Conservation (phyloP, 306 rosid genomes). For the Quercus alba region DNA sequence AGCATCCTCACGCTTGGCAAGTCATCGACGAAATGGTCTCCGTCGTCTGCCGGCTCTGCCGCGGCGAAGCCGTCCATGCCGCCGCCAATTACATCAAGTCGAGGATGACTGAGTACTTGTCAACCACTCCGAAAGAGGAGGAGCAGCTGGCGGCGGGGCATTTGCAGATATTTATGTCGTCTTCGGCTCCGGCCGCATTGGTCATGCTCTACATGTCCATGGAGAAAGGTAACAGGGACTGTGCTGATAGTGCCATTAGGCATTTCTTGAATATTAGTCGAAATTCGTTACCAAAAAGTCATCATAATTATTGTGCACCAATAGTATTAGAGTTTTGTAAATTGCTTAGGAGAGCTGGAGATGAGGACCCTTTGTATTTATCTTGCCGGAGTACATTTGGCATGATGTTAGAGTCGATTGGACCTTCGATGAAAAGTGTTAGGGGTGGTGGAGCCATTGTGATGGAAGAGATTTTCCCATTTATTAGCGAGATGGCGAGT, state of each 20-base stretch:
- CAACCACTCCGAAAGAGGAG: constrained; percentile 20
- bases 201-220: constrained; percentile 58
- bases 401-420: constrained; percentile 28
- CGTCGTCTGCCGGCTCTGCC: constrained; percentile 37
- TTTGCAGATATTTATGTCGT: constrained; percentile 53
- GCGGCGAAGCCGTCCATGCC: constrained; percentile 34
- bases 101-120: constrained; percentile 29
- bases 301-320: constrained; percentile 34
- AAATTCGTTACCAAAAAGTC: constrained; percentile 18
- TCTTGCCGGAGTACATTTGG: constrained; percentile 49
- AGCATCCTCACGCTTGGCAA: constrained; percentile 46
- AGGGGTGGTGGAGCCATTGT: constrained; percentile 18
- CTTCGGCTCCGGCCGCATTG: constrained; percentile 46
- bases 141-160: constrained; percentile 35
- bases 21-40: constrained; percentile 41
- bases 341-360: constrained; percentile 43
- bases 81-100: constrained; percentile 31
- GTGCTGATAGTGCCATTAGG: constrained; percentile 43
- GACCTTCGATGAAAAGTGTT: constrained; percentile 2
- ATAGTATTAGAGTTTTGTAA: constrained; percentile 63
- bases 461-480: constrained; percentile 43
- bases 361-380: constrained; percentile 49
- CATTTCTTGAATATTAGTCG: constrained; percentile 39
- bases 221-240: constrained; percentile 20
- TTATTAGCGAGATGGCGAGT: constrained; percentile 46